These are phyloP conservation scores for Lecanosticta acicola DNA, from an alignment of 2,329 filamentous ascomycete genomes.

Conservation along the genomic window DNA sequence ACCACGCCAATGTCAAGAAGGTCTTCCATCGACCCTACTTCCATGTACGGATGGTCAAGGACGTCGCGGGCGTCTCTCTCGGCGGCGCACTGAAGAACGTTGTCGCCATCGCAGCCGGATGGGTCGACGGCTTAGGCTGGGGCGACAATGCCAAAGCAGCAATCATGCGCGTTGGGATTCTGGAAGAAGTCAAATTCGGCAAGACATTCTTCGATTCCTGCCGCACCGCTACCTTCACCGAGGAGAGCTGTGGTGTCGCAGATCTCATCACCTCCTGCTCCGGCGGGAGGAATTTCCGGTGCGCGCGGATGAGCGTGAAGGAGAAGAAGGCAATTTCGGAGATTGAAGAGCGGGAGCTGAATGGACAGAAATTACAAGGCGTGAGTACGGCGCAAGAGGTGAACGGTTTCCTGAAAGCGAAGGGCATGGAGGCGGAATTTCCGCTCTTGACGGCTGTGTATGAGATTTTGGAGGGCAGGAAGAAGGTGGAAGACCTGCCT, in stretches of 20 bases:
- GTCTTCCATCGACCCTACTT: conserved; percentile 97
- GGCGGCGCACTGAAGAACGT: conserved; percentile 96
- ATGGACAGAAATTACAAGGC: conserved; percentile 94
- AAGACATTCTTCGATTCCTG: conserved; percentile 89
- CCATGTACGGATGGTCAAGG: conserved; percentile 86
- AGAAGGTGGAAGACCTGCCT: conserved; percentile 75
- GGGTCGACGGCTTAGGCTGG: conserved; percentile 93
- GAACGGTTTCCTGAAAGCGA: conserved; percentile 75
- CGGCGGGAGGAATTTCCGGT: conserved; percentile 88
- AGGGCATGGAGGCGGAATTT: conserved; percentile 74
- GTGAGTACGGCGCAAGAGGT: conserved; percentile 90
- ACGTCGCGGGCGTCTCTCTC: conserved; percentile 95
- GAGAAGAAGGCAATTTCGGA: conserved; percentile 75
- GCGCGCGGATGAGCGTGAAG: conserved; percentile 81
- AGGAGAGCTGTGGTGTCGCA: conserved; percentile 89
- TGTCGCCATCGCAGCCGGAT: conserved; percentile 87
- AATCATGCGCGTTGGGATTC: conserved; percentile 89
- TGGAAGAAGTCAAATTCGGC: conserved; percentile 96
- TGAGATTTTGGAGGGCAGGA: conserved; percentile 68
- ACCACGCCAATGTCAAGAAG: conserved; percentile 73
- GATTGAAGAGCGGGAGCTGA: conserved; percentile 82
- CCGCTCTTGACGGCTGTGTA: conserved; percentile 89
- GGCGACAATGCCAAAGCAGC: conserved; percentile 99
- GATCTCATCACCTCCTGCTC: conserved; percentile 93
- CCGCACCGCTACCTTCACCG: conserved; percentile 82